Base-by-base conservation (phyloP, 2,329 filamentous ascomycete species). In the Fusarium sp. region DNA sequence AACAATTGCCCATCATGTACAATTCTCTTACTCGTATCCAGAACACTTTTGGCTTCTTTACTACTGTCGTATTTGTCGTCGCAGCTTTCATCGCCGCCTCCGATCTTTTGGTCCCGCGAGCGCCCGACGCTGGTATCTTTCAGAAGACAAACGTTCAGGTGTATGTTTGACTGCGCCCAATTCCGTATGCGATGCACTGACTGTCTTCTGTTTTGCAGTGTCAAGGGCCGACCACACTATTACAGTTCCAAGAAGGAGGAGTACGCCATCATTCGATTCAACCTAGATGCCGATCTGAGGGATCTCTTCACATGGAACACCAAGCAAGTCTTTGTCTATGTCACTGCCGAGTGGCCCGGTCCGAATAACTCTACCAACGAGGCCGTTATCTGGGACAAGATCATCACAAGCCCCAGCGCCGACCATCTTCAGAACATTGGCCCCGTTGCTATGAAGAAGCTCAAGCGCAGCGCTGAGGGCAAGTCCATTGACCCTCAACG, bases 251-350 rank as follows among this genome's bases (percentile, higher is more conserved):
- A 96, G 80, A 93, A 92, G 80, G 94, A 98, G 81, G 96, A 99
- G 81, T 98, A 97, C 79, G 96, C 95, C 72, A 89, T 96, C 77
- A 91, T 99, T 77, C 91, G 90, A 78, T 99, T 99, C 85, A 92
- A 94, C 75, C 87, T 99, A 61, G 91, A 97, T 75, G 91, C 94
- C 52, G 95, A 99, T 81, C 87, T 99, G 63, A 91, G 89, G 63
- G 91, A 91, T 41, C 92, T 99, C 73, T 98, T 98, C 87, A 97
- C 92, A 76, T 99, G 95, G 96, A 99, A 99, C 85, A 99, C 96
- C 20, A 99, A 99, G 80, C 93, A 98, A 81, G 83, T 99, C 75
- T 99, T 98, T 81, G 90, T 97, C 78, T 99, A 97, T 83, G 90
- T 99, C 60, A 95, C 93, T 55, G 95, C 95, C 54, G 90, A 89